Evolutionary conservation across 1,284 basidiomycete genomes (phyloP), one percentile per base, ranked within the genome.

Genomic region (Cryptococcus wingfieldii): DNA sequence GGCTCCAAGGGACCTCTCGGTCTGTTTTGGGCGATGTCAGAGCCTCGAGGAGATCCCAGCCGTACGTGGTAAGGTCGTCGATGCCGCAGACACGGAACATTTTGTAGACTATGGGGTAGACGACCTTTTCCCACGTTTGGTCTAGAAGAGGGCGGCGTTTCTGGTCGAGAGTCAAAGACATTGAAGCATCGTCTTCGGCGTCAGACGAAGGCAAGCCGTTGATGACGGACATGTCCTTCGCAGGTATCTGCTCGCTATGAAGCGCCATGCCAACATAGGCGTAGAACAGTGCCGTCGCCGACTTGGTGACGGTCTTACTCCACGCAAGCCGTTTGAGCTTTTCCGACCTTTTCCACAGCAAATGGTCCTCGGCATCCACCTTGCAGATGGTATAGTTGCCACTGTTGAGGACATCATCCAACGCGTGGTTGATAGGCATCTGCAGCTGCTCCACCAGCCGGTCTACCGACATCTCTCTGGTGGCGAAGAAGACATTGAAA

Each of bases 31-130:
- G 14, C 0, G 59, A 39, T 0, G 70, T 71, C 46, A 77, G 60
- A 5, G 74, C 74, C 4, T 60, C 62, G 25, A 76, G 48, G 14
- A 75, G 70, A 23, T 58, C 53, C 72, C 74, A 76, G 1, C 65
- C 68, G 38, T 68, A 62, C 4, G 60, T 55, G 50, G 69, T 72
- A 28, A 76, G 54, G 18, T 47, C 46, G 54, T 76, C 74, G 4
- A 74, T 58, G 8, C 67, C 74, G n/a, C 61, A 53, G 5, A 75
- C 54, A 9, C 46, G 14, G 31, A 69, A 59, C 56, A 71, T 65
- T 13, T 54, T 51, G 46, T 61, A 55, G 38, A 74, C 42, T 23
- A 71, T 63, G 1, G 71, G 71, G 31, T 56, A 39, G 37, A 72
- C 62, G 19, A 73, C 65, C n/a, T 67, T 60, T 2, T 72, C 68